Conservation (phyloP, 2,329 filamentous ascomycete genomes). For the Aspergillus quadrilineatus region DNA sequence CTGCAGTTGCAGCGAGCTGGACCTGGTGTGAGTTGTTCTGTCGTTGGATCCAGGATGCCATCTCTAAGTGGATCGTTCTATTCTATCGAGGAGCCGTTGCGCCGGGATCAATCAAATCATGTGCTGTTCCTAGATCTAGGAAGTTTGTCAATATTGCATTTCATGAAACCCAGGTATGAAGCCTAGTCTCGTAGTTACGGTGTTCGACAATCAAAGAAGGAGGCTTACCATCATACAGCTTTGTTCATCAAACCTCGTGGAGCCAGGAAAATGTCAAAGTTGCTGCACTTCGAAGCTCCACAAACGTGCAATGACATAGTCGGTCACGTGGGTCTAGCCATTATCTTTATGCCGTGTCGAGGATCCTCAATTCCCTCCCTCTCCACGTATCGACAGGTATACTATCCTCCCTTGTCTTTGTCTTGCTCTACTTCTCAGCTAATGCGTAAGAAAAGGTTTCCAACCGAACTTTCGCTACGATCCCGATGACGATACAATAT, state of each 20-base stretch:
- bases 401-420: not conserved
- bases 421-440: not conserved
- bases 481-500: slow-evolving; percentile 44
- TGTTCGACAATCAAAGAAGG: not conserved
- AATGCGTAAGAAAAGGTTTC: not conserved
- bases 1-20: slow-evolving; percentile 45
- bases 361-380: not conserved
- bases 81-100: not conserved
- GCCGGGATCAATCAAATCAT: slow-evolving; percentile 1
- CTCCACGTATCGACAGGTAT: slow-evolving; percentile 2
- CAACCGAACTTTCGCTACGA: slow-evolving; percentile 16
- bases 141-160: not conserved
- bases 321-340: not conserved
- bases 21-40: slow-evolving; percentile 42
- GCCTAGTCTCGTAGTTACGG: no score
- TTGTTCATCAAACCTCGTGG: slow-evolving; percentile 1
- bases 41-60: slow-evolving; percentile 47
- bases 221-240: slow-evolving; percentile 8
- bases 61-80: slow-evolving; percentile 16
- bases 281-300: not conserved
- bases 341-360: not conserved
- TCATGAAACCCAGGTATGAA: not conserved
- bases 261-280: not conserved
- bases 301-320: slow-evolving; percentile 9
- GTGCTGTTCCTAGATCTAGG: not conserved